Base-by-base conservation (phyloP, 257 asterid species). In the Lithospermum erythrorhizon region DNA sequence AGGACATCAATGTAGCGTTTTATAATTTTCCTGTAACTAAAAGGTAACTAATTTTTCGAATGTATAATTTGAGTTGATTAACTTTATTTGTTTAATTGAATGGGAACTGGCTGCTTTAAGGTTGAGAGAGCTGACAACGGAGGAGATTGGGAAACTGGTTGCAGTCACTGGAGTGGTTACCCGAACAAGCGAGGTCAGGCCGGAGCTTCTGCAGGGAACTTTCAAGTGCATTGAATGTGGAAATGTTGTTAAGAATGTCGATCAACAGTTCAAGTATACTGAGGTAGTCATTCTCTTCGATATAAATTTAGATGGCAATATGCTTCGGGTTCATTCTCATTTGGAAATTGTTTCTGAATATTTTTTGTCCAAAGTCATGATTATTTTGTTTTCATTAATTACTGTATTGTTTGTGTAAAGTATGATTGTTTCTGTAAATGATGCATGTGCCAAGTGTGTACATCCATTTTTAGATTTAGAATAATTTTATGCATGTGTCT, bases 141-240 rank as follows among this genome's bases (percentile, higher is more conserved):
- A 86, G 9, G 97, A 93, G 76, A 81, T 89, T 16, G 97, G 99
- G 76, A 93, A 83, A 67, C 69, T 93, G 75, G 95, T 93, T 53
- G 77, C 97, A 0, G 97, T 93, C 65, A 82, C 91, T 57, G 99
- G 99, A 57, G 99, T 87, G 9, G 96, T 93, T 45, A 93, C 97
- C 8, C 81, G 99, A 61, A 93, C 96, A 47, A 84, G 99, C 57
- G 97, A 93, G 79, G 99, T 93, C 56, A 82, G 99, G 5, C 97
- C 96, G 0, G 99, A 89, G 83, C 97, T 93, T 66, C 81, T 89
- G 20, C 79, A 70, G 60, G 99, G 99, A 21, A 80, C 85, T 65
- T 93, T 93, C 74, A 89, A 89, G 83, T 93, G 99, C 73, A 67
- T 93, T 86, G 99, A 86, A 14, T 89, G 99, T 47, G 95, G 90